Conservation (phyloP, 352 stramenopile species). For the Phytophthora ohioensis region DNA sequence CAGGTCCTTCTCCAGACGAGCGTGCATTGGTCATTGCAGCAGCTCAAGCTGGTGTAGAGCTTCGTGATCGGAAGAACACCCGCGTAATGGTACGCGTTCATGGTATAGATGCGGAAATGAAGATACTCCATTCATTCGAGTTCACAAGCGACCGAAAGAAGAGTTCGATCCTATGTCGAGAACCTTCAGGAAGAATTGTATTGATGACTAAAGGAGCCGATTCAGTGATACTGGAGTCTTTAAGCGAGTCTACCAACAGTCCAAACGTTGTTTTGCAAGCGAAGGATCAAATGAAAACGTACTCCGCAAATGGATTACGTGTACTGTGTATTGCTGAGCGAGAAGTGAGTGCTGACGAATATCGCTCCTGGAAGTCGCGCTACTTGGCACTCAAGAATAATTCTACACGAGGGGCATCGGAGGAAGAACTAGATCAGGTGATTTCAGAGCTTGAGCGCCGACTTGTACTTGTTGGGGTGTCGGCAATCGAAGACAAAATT, state of each 20-base stretch:
- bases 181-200: conserved; percentile 43
- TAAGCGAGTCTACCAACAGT: conserved; percentile 42
- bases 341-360: conserved; percentile 62
- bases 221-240: conserved; percentile 75
- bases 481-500: conserved; percentile 76
- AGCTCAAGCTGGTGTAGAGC: conserved; percentile 51
- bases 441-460: conserved; percentile 59
- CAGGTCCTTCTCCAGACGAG: conserved; percentile 84
- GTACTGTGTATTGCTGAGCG: conserved; percentile 77
- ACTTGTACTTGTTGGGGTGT: conserved; percentile 62
- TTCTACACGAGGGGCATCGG: conserved; percentile 20
- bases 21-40: conserved; percentile 70
- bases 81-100: conserved; percentile 41
- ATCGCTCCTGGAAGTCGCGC: conserved; percentile 52
- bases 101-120: conserved; percentile 39
- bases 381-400: conserved; percentile 44
- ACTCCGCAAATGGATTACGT: conserved; percentile 70
- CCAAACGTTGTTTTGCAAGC: conserved; percentile 37
- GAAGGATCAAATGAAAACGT: conserved; percentile 60
- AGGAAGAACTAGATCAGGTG: conserved; percentile 44
- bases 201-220: conserved; percentile 91
- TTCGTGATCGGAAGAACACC: conserved; percentile 45
- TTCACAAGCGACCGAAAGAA: conserved; percentile 78
- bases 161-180: conserved; percentile 64
- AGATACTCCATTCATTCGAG: conserved; percentile 70